phyloP scores from a whole-genome alignment of 495 filamentous ascomycete species.

The Parachaetomium inaequale region DNA sequence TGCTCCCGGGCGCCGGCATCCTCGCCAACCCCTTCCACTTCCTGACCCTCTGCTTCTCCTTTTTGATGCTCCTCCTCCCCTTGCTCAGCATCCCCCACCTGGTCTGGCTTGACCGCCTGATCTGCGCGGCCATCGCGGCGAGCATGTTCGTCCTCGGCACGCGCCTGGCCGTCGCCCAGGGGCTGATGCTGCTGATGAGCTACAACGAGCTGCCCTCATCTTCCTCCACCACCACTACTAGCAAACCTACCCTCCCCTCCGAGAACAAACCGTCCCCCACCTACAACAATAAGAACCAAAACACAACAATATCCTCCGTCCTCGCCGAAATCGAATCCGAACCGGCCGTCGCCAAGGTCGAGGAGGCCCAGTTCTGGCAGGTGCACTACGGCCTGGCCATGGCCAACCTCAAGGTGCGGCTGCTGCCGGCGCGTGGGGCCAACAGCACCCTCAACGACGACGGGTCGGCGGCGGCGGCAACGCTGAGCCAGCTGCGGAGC shows the following conservation, averaged over 20 bases:
- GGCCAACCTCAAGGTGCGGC: constrained; percentile 77
- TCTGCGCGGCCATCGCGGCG: constrained; percentile 74
- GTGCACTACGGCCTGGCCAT: constrained; percentile 96
- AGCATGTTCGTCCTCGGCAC: constrained; percentile 84
- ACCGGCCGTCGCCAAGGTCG: constrained; percentile 66
- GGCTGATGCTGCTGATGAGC: constrained; percentile 91
- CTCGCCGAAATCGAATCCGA: constrained; percentile 81
- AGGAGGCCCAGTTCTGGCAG: constrained; percentile 96
- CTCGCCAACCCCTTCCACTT: constrained; percentile 92
- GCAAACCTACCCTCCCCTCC: neutral
- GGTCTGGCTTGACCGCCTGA: constrained; percentile 72
- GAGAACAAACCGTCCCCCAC: neutral
- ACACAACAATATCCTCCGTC: constrained; percentile 63
- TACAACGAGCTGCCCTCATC: constrained; percentile 45
- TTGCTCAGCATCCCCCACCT: constrained; percentile 72
- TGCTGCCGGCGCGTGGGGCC: neutral
- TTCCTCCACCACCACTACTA: neutral
- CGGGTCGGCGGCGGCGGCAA: constrained; percentile 52
- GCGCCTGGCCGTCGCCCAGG: constrained; percentile 76
- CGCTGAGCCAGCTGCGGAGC: constrained; percentile 65
- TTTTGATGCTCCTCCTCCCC: constrained; percentile 77
- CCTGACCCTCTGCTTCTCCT: constrained; percentile 79
- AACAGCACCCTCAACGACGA: too few species aligned
- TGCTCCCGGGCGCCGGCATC: constrained; percentile 55
- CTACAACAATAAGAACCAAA: constrained; percentile 14